Evolutionary conservation across 148 eudicot genomes (phyloP).

Genomic region (Dianthus caryophyllus): DNA sequence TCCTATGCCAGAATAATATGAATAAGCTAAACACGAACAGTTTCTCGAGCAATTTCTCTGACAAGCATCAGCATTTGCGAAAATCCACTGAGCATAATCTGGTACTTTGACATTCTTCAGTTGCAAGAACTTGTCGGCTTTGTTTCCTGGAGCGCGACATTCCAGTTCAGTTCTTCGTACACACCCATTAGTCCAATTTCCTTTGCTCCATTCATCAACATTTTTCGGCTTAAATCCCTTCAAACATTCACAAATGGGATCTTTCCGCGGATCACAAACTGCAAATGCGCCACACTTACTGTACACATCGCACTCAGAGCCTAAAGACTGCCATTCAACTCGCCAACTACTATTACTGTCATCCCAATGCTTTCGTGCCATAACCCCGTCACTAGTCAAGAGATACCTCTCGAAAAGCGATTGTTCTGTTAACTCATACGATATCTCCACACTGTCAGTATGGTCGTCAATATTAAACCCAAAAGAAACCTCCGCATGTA

Average conservation of each 20-base stretch:
- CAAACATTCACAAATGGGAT: constrained; percentile 42
- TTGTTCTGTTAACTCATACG: background rate
- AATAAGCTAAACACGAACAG: constrained; percentile 44
- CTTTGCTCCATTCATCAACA: constrained; percentile 33
- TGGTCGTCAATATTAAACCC: constrained; percentile 9
- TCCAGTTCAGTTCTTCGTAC: constrained; percentile 30
- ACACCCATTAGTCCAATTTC: constrained; percentile 53
- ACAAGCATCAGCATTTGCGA: constrained; percentile 22
- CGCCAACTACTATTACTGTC: background rate
- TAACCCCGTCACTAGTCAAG: constrained; percentile 14
- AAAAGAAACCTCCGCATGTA: background rate
- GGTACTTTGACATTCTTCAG: constrained; percentile 37
- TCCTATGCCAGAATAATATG: constrained; percentile 30
- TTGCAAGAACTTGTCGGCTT: constrained; percentile 39
- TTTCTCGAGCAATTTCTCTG: constrained; percentile 24
- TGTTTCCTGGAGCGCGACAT: constrained; percentile 21
- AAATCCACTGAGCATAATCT: constrained; percentile 12
- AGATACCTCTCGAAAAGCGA: background rate
- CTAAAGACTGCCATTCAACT: background rate
- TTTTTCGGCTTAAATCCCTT: constrained; percentile 37
- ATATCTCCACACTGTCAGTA: background rate
- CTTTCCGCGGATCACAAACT: constrained; percentile 16
- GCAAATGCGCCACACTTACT: constrained; percentile 43
- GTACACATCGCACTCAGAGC: constrained; percentile 36
- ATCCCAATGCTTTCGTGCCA: constrained; percentile 14